phyloP scores from a whole-genome alignment of 768 basidiomycete species.

The Tulasnella sp. region DNA sequence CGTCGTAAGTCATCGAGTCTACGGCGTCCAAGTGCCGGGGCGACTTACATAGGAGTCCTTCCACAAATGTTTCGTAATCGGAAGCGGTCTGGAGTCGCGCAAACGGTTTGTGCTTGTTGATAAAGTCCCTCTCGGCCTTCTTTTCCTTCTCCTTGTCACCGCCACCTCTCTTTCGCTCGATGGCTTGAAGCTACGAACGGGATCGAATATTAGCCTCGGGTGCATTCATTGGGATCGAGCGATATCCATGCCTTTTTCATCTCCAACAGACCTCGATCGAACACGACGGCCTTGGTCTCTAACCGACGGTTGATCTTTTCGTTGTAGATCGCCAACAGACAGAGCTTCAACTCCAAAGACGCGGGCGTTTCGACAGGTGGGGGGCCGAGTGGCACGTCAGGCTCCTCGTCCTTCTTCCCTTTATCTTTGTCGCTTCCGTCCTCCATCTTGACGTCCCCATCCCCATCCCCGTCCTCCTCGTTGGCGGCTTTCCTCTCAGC shows the following conservation, averaged over 20 bases:
- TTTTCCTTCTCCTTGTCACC: slow-evolving; percentile 27
- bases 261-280: slow-evolving; percentile 82
- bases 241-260: slow-evolving; percentile 73
- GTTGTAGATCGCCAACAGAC: slow-evolving; percentile 82
- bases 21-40: neutral
- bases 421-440: slow-evolving; percentile 38
- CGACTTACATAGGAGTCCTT: slow-evolving; percentile 80
- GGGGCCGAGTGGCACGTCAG: slow-evolving; percentile 40
- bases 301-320: slow-evolving; percentile 78
- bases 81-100: slow-evolving; percentile 82
- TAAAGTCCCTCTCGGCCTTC: slow-evolving; percentile 85
- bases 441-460: slow-evolving; percentile 28
- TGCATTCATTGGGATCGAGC: neutral
- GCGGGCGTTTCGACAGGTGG: slow-evolving; percentile 76
- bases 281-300: slow-evolving; percentile 82
- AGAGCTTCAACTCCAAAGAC: slow-evolving; percentile 81
- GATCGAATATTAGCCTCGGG: neutral
- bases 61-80: slow-evolving; percentile 81
- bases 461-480: slow-evolving; percentile 41
- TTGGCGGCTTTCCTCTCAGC: slow-evolving; percentile 66
- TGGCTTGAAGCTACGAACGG: slow-evolving; percentile 65
- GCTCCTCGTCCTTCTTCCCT: slow-evolving; percentile 12
- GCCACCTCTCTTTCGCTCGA: slow-evolving; percentile 68
- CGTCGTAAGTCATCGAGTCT: neutral
- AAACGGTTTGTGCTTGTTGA: slow-evolving; percentile 84